Evolutionary conservation across 495 filamentous ascomycete genomes (phyloP).

Genomic region (Cercophora scortea): DNA sequence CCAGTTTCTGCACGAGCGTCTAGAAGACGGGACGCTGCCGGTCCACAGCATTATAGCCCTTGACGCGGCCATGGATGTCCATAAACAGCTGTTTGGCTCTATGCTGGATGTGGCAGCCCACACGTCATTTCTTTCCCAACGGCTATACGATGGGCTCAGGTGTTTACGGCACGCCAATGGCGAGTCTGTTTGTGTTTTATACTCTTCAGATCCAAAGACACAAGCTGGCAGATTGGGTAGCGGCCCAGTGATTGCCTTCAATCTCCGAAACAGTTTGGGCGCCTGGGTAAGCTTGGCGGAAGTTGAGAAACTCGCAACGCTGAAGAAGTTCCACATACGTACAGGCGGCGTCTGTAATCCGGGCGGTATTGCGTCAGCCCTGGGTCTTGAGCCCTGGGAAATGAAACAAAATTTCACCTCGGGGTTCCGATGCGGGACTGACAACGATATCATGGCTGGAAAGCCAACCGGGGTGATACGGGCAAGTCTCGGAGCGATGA

Average conservation of each 20-base stretch:
- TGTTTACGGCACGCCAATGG: constrained; percentile 62
- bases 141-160: constrained; percentile 51
- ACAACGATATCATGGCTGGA: constrained; percentile 71
- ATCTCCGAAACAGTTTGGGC: constrained; percentile 57
- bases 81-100: constrained; percentile 59
- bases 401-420: constrained; percentile 73
- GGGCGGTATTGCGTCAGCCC: constrained; percentile 64
- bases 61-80: constrained; percentile 61
- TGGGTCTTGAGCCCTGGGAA: constrained; percentile 67
- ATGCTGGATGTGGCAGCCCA: constrained; percentile 70
- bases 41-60: constrained; percentile 84
- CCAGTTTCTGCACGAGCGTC: constrained; percentile 62
- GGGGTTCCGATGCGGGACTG: constrained; percentile 71
- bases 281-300: constrained; percentile 74
- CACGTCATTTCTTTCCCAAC: constrained; percentile 54
- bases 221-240: constrained; percentile 27
- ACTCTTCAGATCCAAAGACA: constrained; percentile 36
- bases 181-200: constrained; percentile 54
- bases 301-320: constrained; percentile 71
- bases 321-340: constrained; percentile 72
- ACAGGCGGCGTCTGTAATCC: constrained; percentile 90
- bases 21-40: constrained; percentile 88
- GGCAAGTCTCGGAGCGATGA: constrained; percentile 83
- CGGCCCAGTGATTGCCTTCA: constrained; percentile 81
- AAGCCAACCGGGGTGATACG: constrained; percentile 85